Percentiles rank a stretch among this genome's conserved stretches.
phyloP scores from a whole-genome alignment of 805 yeast genomes.

The Kodamaea neixiangensis region DNA sequence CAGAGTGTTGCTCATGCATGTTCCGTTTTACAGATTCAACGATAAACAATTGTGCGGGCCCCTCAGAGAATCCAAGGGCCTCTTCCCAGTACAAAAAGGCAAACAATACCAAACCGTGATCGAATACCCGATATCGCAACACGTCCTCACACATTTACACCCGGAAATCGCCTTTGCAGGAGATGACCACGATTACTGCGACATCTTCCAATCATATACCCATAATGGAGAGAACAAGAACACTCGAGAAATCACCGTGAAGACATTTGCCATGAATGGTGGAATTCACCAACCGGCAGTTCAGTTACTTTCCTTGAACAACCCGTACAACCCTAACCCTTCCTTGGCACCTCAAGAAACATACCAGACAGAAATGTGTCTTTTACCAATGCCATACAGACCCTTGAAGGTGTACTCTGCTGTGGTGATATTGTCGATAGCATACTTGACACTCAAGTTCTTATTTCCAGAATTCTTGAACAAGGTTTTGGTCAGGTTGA shows the following conservation, averaged over 20 bases:
- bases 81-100: constrained; percentile 73
- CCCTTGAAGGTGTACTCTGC: constrained; percentile 18
- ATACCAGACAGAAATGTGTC: constrained; percentile 51
- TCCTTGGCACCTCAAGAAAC: constrained; percentile 15
- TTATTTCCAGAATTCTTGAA: constrained; percentile 10
- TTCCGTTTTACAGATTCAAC: constrained; percentile 78
- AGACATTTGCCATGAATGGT: constrained; percentile 90
- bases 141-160: constrained; percentile 55
- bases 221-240: constrained; percentile 19
- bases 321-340: constrained; percentile 34
- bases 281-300: constrained; percentile 86
- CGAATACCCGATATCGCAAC: constrained; percentile 56
- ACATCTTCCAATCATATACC: constrained; percentile 18
- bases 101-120: constrained; percentile 90
- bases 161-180: constrained; percentile 84
- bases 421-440: constrained; percentile 12
- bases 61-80: constrained; percentile 62
- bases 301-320: constrained; percentile 71
- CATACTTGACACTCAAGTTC: constrained; percentile 14
- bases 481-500: not conserved
- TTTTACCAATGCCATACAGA: constrained; percentile 55
- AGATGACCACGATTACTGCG: constrained; percentile 62
- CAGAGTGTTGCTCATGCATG: constrained; percentile 76
- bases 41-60: constrained; percentile 71
- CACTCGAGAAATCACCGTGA: constrained; percentile 72